Conservation (phyloP, 257 asterid species). For the Anisodus acutangulus region DNA sequence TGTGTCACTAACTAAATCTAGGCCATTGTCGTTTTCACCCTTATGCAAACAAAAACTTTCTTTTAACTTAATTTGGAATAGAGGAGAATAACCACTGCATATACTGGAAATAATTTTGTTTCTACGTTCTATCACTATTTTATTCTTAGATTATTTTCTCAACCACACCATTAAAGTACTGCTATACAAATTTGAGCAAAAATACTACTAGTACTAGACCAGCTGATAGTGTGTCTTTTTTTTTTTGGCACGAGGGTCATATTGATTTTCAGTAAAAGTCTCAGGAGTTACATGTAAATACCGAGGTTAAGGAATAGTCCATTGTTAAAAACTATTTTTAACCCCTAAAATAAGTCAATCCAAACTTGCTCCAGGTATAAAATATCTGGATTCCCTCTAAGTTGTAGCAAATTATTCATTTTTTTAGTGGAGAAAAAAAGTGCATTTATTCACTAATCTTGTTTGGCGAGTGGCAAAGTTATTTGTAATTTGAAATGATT, state of each 20-base stretch:
- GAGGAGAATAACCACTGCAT: too few relatives aligned
- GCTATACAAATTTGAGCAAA: neutral
- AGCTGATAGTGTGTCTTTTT: neutral
- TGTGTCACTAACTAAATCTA: neutral
- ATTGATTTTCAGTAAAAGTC: neutral
- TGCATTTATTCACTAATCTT: conserved; percentile 20
- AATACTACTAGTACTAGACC: neutral
- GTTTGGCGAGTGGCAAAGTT: neutral
- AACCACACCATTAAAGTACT: neutral
- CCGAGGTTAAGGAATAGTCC: neutral
- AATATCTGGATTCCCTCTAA: neutral
- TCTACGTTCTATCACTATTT: too few relatives aligned
- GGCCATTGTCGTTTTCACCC: neutral
- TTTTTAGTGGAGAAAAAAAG: conserved; percentile 21
- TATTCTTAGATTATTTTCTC: too few relatives aligned
- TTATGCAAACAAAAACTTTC: neutral
- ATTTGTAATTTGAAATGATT: conserved; percentile 8
- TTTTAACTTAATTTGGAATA: too few relatives aligned
- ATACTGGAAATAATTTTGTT: neutral
- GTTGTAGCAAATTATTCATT: conserved; percentile 4
- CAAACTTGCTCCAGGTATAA: too few relatives aligned
- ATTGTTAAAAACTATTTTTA: neutral
- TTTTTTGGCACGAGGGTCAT: neutral
- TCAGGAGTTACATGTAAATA: neutral
- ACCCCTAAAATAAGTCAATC: too few relatives aligned